These are phyloP conservation scores for Logfia minima DNA, from an alignment of 129 eudicot species.

Conservation along the genomic window DNA sequence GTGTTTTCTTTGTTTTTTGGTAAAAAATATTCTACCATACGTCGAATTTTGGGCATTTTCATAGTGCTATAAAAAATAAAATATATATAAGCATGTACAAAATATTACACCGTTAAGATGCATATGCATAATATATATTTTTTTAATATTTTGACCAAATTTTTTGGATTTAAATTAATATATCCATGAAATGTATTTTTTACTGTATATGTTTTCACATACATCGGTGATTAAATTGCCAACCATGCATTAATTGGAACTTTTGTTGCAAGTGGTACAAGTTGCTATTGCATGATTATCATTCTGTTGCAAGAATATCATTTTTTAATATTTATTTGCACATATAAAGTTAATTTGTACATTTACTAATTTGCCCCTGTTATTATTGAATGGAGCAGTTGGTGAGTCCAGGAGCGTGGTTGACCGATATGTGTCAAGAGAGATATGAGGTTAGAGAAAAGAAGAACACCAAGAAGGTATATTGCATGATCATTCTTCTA, in stretches of 20 bases:
- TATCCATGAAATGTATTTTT: background rate
- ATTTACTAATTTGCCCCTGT: constrained; percentile 27
- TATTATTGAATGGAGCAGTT: constrained; percentile 43
- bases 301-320: background rate
- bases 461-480: constrained; percentile 62
- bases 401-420: constrained; percentile 84
- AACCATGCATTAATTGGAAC: background rate
- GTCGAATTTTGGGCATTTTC: background rate
- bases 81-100: too few relatives aligned
- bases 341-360: background rate
- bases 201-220: background rate
- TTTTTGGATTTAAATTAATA: background rate
- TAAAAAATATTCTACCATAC: background rate
- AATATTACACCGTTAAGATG: too few relatives aligned
- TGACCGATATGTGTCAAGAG: constrained; percentile 64
- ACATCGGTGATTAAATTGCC: background rate
- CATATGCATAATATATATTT: too few relatives aligned
- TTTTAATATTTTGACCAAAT: too few relatives aligned
- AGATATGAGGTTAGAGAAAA: constrained; percentile 77
- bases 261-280: constrained; percentile 27
- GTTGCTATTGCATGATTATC: constrained; percentile 7
- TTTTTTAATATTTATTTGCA: constrained; percentile 1
- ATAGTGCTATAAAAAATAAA: too few relatives aligned
- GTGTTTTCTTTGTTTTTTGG: background rate
- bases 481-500: background rate